A percentile compares a stretch with the other conserved stretches of the same genome.
Conservation (phyloP, 306 rosid genomes). For the Sicyos edulis region DNA sequence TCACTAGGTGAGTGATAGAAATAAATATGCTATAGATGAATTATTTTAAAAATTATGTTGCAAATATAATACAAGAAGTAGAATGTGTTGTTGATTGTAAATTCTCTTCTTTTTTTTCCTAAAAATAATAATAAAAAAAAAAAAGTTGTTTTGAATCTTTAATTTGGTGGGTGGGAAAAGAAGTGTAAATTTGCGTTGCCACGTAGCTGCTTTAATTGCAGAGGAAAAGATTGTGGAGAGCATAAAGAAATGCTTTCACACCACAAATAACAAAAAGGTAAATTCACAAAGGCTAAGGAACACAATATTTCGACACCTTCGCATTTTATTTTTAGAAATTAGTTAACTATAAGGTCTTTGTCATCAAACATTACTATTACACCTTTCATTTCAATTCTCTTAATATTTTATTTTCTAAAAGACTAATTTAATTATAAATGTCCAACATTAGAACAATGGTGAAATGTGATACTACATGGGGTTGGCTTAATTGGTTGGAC, state of each 20-base stretch:
- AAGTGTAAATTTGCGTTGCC: background rate
- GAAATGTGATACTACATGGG: too few species aligned
- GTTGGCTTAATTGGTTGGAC: too few species aligned
- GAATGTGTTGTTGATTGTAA: too few species aligned
- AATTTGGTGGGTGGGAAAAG: too few species aligned
- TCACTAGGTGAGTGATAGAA: too few species aligned
- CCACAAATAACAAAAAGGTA: conserved; percentile 1
- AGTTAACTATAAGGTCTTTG: background rate
- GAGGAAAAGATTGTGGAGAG: conserved; percentile 6
- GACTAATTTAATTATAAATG: background rate
- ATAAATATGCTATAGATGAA: too few species aligned
- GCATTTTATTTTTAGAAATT: background rate
- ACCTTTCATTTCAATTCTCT: background rate
- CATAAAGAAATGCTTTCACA: background rate
- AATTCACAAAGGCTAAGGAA: background rate
- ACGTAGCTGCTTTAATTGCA: conserved; percentile 16
- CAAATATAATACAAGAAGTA: too few species aligned
- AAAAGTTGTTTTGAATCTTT: background rate
- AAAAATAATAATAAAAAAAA: too few species aligned
- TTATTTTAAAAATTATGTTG: too few species aligned
- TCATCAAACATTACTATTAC: background rate
- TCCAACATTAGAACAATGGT: background rate
- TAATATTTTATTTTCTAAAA: too few species aligned
- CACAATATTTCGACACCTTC: conserved; percentile 6
- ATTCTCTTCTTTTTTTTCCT: too few species aligned